Conservation (phyloP, 805 yeast species). For the Metschnikowia lachancei region DNA sequence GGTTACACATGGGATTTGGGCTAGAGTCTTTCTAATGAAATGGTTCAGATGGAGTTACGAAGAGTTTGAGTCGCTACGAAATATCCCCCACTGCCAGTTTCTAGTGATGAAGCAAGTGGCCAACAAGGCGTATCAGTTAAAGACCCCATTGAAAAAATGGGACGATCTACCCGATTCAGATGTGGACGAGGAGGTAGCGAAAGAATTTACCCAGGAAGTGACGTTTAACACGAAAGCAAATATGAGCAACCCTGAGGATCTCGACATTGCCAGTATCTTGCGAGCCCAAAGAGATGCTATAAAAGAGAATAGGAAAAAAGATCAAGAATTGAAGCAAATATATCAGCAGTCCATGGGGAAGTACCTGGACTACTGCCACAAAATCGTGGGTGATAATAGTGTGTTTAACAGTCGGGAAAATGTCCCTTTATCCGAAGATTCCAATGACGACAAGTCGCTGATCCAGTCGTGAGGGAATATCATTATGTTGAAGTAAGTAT, state of each 20-base stretch:
- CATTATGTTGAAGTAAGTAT: neutral
- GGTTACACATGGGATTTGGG: constrained; percentile 94
- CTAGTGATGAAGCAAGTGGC: constrained; percentile 67
- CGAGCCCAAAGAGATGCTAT: constrained; percentile 40
- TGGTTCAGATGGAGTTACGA: constrained; percentile 95
- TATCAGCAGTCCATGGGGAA: constrained; percentile 26
- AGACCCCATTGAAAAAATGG: constrained; percentile 72
- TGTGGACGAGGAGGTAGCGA: constrained; percentile 35
- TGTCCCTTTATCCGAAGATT: constrained; percentile 9
- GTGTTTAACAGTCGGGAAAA: constrained; percentile 24
- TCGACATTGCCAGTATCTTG: constrained; percentile 37
- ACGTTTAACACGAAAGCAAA: constrained; percentile 36
- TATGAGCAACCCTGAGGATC: constrained; percentile 33
- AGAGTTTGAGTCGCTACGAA: constrained; percentile 76
- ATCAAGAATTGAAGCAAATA: constrained; percentile 39
- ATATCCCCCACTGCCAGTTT: constrained; percentile 82
- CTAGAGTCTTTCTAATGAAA: constrained; percentile 86
- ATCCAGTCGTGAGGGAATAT: neutral
- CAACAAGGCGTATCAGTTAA: constrained; percentile 51
- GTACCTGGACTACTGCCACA: constrained; percentile 20
- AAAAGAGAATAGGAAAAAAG: constrained; percentile 40
- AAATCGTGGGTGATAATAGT: constrained; percentile 24
- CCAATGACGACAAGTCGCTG: constrained; percentile 5
- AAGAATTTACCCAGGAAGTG: constrained; percentile 38
- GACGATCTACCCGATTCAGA: constrained; percentile 50